Evolutionary conservation across 1,284 basidiomycete species (phyloP).

Genomic region (Entoloma clypeatum): DNA sequence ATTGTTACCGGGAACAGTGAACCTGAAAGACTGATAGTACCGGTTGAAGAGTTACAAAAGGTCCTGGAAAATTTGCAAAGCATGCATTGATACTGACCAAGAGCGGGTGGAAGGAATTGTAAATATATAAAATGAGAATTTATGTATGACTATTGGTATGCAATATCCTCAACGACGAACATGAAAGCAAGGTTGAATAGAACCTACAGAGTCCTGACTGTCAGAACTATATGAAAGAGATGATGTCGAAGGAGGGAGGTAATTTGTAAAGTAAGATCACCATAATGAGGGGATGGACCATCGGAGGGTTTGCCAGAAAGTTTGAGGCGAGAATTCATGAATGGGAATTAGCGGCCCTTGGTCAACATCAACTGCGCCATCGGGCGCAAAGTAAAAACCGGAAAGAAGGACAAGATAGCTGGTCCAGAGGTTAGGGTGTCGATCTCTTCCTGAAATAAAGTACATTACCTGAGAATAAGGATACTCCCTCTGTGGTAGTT

Average conservation of each 20-base stretch:
- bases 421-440: constrained; percentile 7
- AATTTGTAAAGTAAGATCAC: constrained; percentile 16
- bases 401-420: constrained; percentile 78
- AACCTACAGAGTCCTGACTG: constrained; percentile 13
- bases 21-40: constrained; percentile 48
- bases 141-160: constrained; percentile 21
- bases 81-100: constrained; percentile 46
- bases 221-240: constrained; percentile 1
- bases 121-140: constrained; percentile 14
- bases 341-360: constrained; percentile 24
- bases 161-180: constrained; percentile 13
- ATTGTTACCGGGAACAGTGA: constrained; percentile 53
- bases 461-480: constrained; percentile 76
- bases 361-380: constrained; percentile 35
- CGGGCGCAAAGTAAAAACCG: constrained; percentile 77
- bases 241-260: no score
- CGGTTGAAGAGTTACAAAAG: constrained; percentile 42
- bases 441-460: constrained; percentile 2
- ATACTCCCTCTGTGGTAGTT: constrained; percentile 97
- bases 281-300: constrained; percentile 33
- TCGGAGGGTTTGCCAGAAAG: constrained; percentile 32
- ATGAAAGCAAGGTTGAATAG: background rate
- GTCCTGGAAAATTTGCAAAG: constrained; percentile 59
- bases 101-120: constrained; percentile 5
- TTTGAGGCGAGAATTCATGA: constrained; percentile 33